Percentiles rank a stretch among this genome's conserved stretches.
These are phyloP conservation scores for Fomitiporia mediterranea DNA, from an alignment of 1,284 basidiomycete species.

Conservation along the genomic window DNA sequence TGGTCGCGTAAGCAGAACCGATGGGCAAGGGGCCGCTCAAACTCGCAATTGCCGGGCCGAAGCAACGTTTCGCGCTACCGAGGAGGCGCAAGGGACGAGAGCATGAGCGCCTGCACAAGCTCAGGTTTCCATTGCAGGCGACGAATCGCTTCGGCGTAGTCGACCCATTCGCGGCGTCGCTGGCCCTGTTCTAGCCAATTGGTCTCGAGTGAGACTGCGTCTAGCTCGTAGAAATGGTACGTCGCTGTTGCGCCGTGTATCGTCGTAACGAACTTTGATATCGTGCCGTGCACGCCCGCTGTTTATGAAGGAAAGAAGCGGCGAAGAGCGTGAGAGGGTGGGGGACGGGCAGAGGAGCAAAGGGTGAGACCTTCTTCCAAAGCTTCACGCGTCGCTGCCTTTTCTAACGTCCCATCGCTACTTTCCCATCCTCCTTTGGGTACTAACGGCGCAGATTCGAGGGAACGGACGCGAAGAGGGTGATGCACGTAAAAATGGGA, in stretches of 20 bases:
- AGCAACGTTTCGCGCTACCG: conserved; percentile 27
- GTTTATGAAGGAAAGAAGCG: conserved; percentile 24
- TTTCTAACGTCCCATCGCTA: conserved; percentile 71
- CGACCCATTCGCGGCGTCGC: conserved; percentile 77
- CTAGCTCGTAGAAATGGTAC: conserved; percentile 84
- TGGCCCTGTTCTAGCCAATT: conserved; percentile 76
- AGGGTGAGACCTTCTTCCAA: conserved; percentile 88
- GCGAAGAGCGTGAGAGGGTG: conserved; percentile 45
- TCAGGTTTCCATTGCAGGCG: conserved; percentile 77
- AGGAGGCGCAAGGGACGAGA: conserved; percentile 58
- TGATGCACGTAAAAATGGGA: conserved; percentile 5
- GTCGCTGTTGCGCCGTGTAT: conserved; percentile 70
- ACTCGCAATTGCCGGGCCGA: neutral
- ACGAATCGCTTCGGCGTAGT: conserved; percentile 69
- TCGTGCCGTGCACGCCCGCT: conserved; percentile 78
- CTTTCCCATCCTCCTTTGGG: conserved; percentile 85
- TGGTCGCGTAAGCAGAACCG: neutral
- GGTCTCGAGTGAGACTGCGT: conserved; percentile 65
- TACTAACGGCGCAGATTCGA: conserved; percentile 39
- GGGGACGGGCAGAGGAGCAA: conserved; percentile 71
- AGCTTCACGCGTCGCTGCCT: conserved; percentile 82
- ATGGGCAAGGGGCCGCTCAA: neutral
- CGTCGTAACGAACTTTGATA: conserved; percentile 72
- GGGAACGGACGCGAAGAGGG: conserved; percentile 8
- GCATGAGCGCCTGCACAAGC: conserved; percentile 63